Conservation (phyloP, 2,329 filamentous ascomycete genomes). For the Xylariomycetidae sp. region DNA sequence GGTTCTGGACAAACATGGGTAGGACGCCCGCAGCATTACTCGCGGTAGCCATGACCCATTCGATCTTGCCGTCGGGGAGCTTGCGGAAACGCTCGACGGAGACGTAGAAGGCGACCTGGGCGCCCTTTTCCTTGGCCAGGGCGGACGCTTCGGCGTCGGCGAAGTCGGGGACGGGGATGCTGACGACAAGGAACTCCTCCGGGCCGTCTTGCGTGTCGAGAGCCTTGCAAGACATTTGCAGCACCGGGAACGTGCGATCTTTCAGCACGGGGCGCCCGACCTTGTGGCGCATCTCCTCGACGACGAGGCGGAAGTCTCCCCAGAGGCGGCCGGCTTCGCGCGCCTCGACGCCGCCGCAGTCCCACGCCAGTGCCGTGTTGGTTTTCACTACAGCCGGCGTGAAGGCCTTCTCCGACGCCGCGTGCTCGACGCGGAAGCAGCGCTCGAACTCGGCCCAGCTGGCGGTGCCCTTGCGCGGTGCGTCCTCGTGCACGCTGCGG, state of each 20-base stretch:
- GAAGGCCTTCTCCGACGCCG: slow-evolving; percentile 50
- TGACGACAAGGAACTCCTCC: slow-evolving; percentile 50
- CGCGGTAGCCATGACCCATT: slow-evolving; percentile 75
- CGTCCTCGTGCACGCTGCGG: slow-evolving; percentile 54
- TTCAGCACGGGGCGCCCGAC: slow-evolving; percentile 52
- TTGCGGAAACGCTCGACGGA: slow-evolving; percentile 58
- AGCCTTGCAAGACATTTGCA: slow-evolving; percentile 52
- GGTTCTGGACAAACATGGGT: slow-evolving; percentile 60
- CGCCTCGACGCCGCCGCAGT: slow-evolving; percentile 35
- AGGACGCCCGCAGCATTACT: slow-evolving; percentile 63
- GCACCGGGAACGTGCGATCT: slow-evolving; percentile 59
- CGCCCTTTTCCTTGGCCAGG: slow-evolving; percentile 35
- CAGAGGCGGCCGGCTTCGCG: slow-evolving; percentile 35
- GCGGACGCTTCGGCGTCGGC: slow-evolving; percentile 23
- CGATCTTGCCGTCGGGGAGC: slow-evolving; percentile 38
- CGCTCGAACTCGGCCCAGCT: slow-evolving; percentile 57
- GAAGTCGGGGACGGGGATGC: slow-evolving; percentile 45
- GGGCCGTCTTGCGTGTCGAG: slow-evolving; percentile 21
- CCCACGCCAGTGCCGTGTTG: slow-evolving; percentile 40
- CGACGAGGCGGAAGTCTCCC: slow-evolving; percentile 40
- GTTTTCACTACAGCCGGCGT: slow-evolving; percentile 49
- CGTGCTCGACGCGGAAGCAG: slow-evolving; percentile 53
- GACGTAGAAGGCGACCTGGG: slow-evolving; percentile 55
- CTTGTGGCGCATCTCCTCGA: slow-evolving; percentile 62
- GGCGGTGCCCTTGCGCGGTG: slow-evolving; percentile 45